Base-by-base conservation (phyloP, 2,329 filamentous ascomycete genomes). In the Colletotrichum viniferum region DNA sequence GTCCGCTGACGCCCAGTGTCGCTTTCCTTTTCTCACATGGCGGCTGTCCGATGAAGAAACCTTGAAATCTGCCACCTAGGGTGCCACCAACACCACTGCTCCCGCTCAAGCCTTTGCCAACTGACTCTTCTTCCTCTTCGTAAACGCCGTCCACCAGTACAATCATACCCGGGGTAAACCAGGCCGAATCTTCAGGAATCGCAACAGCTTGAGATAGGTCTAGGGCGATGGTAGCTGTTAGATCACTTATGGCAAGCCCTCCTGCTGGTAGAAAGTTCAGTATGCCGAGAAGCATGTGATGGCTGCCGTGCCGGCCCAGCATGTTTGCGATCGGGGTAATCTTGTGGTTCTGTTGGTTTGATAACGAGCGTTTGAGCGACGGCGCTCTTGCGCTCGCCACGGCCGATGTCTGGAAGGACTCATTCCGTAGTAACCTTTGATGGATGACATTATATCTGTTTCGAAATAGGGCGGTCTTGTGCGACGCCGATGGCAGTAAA, bases 131-230 rank as follows among this genome's bases (percentile, higher is more conserved):
- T 79, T 98, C 96, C 83, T 98, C 97, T 82, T 98, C 96, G 81
- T 99, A 99, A n/a, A 96, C 92, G 8, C 97, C 97, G 80, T 99
- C 97, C 1, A 98, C 92, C 0, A 99, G 89, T 5, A 98, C 94
- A 63, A 99, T 94, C 96, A 98, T 98, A 4, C 97, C 97, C 0
- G 97, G 96, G 7, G 94, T 92, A 81, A 98, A 98, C 94, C 96
- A 99, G 5, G 95, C 94, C 28, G 95, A 95, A 81, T 96, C 93
- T 76, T 95, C 93, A 0, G 96, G 96, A 71, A 98, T 93, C 16
- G 94, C 92, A 26, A 93, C 92, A 0, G 96, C 95, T 80, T 96
- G 94, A 24, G 92, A 90, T 13, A 98, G 86, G 79, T 98, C 96
- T 2, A 99, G 88, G 4, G 92, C 89, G 79, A 99, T 98, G 68